Base-by-base conservation (phyloP, 2,329 filamentous ascomycete genomes). In the Penicillium sp. region DNA sequence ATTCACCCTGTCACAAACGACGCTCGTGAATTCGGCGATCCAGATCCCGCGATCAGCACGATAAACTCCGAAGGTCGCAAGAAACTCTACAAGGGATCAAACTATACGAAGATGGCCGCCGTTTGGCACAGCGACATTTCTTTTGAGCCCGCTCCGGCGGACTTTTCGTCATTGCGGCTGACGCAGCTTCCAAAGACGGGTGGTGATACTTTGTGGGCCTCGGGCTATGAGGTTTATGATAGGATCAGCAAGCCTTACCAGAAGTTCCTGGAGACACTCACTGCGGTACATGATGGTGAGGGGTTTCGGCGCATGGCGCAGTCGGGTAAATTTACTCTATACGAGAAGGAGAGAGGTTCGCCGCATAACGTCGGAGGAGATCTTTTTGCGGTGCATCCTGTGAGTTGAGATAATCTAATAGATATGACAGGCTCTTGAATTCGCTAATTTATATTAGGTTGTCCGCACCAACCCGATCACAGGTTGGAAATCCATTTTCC, bases 291-390 rank as follows among this genome's bases (percentile, higher is more conserved):
- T 44, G 51, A 61, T 9, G 60, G 67, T 21, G 64, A 63, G 5
- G 48, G 46, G 13, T 69, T 67, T 26, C 54, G 61, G 18, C 46
- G 62, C 12, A 54, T 58, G 30, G 66, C 68, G 4, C 54, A 63
- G 36, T 49, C 60, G 0, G 60, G 63, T 21, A 62, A 62, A 21
- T 64, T 67, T 20, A 53, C 65, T 17, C 49, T 72, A 4, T 65
- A 62, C 49, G 51, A 59, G 7, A 62, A 55, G 8, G 57, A 60
- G 20, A 58, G 65, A 32, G 84, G 84, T 1, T 79, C 79, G 1
- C 82, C 81, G 1, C 68, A 82, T 36, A 86, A 86, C 54, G 68
- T 80, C 36, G 83, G 83, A 30, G 68, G 68, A 3, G 73, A 75
- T 12, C 73, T 86, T 30, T 68, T 63, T 39, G 76, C 81, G 0